Evolutionary conservation across 768 basidiomycete species (phyloP), one percentile per base, ranked within the genome.

Genomic region (Mycena filopes): DNA sequence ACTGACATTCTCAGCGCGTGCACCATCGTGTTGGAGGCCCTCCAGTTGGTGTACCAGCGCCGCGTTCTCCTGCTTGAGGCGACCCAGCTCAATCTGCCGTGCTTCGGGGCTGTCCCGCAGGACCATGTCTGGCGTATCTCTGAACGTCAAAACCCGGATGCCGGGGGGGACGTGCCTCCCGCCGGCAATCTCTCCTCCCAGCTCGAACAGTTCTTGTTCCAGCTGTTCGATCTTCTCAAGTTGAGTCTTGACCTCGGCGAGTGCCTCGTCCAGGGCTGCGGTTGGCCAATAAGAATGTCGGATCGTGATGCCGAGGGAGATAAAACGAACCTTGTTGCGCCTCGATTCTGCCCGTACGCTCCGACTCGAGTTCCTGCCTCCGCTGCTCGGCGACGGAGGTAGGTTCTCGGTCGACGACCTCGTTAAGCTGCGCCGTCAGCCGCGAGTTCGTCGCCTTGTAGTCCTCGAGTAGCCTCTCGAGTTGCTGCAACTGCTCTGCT

Each of bases 31-130:
- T 71, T 91, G 91, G 6, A 94, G 77, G 16, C 87, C 88, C 68
- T 79, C 82, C 58, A 97, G 72, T 46, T 91, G 79, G 49, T 82
- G 85, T 65, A 97, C 77, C 21, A 98, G 79, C 2, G 93, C 95
- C 47, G 87, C 86, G 72, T 98, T 99, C 81, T 99, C 97, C 45
- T 77, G 80, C 76, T 86, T 88, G 36, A 98, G 80, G 23, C 90
- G 80, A 40, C 95, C 89, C 80, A 98, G 83, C 21, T 85, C 89
- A 23, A 85, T 89, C 67, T 89, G 85, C 50, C 95, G 84, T 29
- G 94, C 79, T 36, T 66, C 43, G 18, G 64, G 60, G 36, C 60
- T 55, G 47, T 93, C 92, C 16, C 86, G 86, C 87, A 94, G 94
- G 67, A 89, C 82, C 68, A 89, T 84, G n/a, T 92, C 93, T 0